Base-by-base conservation (phyloP, 164 flowering plant genomes). In the Dillenia suffruticosa region DNA sequence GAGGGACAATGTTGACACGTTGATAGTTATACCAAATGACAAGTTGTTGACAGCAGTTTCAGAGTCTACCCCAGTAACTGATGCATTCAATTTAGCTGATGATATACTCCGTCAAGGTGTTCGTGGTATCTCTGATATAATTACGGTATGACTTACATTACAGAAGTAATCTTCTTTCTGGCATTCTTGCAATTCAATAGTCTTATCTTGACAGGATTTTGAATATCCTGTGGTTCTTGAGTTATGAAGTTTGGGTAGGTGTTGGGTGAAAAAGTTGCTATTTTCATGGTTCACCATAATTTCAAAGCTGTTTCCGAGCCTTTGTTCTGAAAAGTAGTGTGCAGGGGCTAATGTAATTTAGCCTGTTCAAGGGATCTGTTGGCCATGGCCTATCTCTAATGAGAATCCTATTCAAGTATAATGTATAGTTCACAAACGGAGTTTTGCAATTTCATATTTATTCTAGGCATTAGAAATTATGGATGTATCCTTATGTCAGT, bases 21-120 rank as follows among this genome's bases (percentile, higher is more conserved):
- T 73, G 16, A 68, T 65, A 15, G 70, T 73, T 57, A 69, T 72
- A 64, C 72, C 76, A 62, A 69, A 70, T 56, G 73, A 74, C 54
- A 62, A 70, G 49, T 74, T 70, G 68, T 68, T 70, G 43, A 68
- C 59, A 43, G 54, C 69, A 0, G 73, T 67, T 10, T 49, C 67
- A 57, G 61, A 59, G 54, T 62, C 68, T 63, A 61, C 76, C 52
- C 72, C 76, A 57, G 67, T 68, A 11, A 72, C 68, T 54, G 76
- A 73, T 52, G 70, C 77, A 55, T 69, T 69, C 53, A 63, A 63
- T 66, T 60, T 73, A 57, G 71, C 65, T 8, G 77, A 74, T 46
- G 74, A 74, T 59, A 74, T 67, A 17, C 65, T 70, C 13, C 67
- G 62, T 44, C 66, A 74, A 55, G 73, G 73, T 55, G 71, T 69